Percentiles rank a stretch among this genome's conserved stretches.
Evolutionary conservation across 345 rosid species (phyloP).

Genomic region (Adansonia digitata): DNA sequence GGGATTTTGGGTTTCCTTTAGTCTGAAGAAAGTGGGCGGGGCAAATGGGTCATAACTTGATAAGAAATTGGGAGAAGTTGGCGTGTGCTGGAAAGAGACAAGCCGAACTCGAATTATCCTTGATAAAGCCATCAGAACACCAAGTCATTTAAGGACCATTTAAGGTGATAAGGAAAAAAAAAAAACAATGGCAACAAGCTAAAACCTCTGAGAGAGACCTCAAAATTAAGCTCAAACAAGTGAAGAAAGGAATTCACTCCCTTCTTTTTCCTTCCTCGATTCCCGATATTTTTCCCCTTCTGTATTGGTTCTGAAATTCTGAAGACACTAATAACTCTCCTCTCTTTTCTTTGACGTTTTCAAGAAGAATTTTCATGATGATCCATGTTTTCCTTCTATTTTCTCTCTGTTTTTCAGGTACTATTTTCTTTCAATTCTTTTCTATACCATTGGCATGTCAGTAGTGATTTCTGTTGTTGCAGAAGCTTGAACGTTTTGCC

Average conservation of each 20-base stretch:
- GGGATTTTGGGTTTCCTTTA: slow-evolving; percentile 47
- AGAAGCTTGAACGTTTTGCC: background rate
- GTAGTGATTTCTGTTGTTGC: background rate
- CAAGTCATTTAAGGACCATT: background rate
- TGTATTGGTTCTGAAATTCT: slow-evolving; percentile 18
- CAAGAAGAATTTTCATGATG: slow-evolving; percentile 24
- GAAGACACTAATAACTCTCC: background rate
- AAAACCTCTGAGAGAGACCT: background rate
- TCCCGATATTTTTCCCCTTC: slow-evolving; percentile 20
- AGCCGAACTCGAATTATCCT: background rate
- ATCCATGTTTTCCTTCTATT: slow-evolving; percentile 33
- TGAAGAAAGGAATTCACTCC: slow-evolving; percentile 44
- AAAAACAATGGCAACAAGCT: too few relatives aligned
- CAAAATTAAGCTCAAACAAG: slow-evolving; percentile 28
- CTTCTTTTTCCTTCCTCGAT: slow-evolving; percentile 13
- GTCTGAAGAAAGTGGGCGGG: slow-evolving; percentile 50
- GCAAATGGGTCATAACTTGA: slow-evolving; percentile 15
- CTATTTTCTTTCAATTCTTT: background rate
- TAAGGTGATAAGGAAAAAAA: background rate
- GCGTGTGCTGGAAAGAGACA: slow-evolving; percentile 31
- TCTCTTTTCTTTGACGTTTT: slow-evolving; percentile 28
- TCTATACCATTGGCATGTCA: background rate
- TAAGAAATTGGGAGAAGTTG: background rate
- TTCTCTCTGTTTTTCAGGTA: slow-evolving; percentile 46
- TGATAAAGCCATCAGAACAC: background rate